Evolutionary conservation across 768 basidiomycete species (phyloP), one percentile per base, ranked within the genome.

Genomic region (Phanerochaete carnosa): DNA sequence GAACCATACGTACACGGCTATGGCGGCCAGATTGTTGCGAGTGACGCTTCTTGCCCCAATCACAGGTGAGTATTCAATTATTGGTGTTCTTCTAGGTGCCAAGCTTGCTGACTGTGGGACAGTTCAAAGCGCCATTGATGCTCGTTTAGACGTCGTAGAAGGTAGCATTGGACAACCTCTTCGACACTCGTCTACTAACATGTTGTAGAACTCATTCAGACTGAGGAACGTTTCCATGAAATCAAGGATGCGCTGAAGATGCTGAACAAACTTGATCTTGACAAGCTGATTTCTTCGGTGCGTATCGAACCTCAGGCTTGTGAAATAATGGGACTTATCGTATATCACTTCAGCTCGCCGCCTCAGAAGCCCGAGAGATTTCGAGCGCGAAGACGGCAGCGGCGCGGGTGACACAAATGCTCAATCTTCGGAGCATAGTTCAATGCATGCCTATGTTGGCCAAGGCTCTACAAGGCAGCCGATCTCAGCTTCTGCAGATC

Each of bases 1-100:
- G 51, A 91, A 98, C 68, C 80, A 90, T 62, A 94, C 93, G 0
- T 91, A 81, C 66, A 98, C 95, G 0, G 87, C 94, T 0, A 98
- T 98, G 94, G 96, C 89, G 1, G 75, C 86, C 1, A 82, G 96
- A 8, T 80, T 95, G 39, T 73, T 98, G 43, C 82, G 91, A 55
- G 83, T 87, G 22, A 95, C 87, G 61, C 80, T 98, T 35, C 78
- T 97, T 15, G 88, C 94, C 13, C 95, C 95, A 0, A 78, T 90
- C 30, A 92, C 88, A 54, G 81, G 92, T 87, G 66, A 47, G 67
- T 46, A 8, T 43, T 43, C 16, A 22, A 43, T 55, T 25, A 19
- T 29, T 23, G 53, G 28, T 9, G 55, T 15, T 33, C 35, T n/a
- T 28, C 16, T 19, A 13, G 2, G 3, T 19, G 30, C 29, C 3